Percentiles rank a stretch among this genome's conserved stretches.
These are phyloP conservation scores for Camellia granthamiana DNA, from an alignment of 148 eudicot species.

Conservation along the genomic window DNA sequence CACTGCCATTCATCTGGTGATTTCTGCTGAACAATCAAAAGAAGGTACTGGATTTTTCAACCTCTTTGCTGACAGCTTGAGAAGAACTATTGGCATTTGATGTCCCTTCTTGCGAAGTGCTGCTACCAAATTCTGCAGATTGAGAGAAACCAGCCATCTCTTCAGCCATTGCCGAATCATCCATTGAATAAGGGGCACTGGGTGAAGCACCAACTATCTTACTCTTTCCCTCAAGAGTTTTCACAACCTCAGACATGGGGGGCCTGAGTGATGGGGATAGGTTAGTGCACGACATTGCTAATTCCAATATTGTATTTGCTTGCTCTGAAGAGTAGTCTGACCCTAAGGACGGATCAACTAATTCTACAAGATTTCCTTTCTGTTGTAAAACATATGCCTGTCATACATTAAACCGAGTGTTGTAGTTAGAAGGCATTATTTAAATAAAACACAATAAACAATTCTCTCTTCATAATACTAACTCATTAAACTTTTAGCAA, in stretches of 20 bases:
- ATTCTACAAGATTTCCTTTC: slow-evolving; percentile 2
- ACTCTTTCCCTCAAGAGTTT: not conserved
- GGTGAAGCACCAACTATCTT: too few species aligned
- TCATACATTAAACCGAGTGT: not conserved
- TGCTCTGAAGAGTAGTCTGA: slow-evolving; percentile 10
- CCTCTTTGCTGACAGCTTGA: not conserved
- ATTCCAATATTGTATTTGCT: slow-evolving; percentile 19
- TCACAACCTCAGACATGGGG: slow-evolving; percentile 19
- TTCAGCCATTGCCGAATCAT: not conserved
- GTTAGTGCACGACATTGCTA: slow-evolving; percentile 24
- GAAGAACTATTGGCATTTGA: not conserved
- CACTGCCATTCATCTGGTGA: not conserved
- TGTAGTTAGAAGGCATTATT: not conserved
- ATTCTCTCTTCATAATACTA: not conserved
- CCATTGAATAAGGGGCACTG: not conserved
- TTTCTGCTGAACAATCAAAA: not conserved
- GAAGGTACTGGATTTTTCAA: not conserved
- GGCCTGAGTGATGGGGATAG: slow-evolving; percentile 23
- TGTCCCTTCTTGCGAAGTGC: not conserved
- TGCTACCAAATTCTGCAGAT: not conserved
- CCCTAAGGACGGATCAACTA: slow-evolving; percentile 16
- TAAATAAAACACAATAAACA: not conserved
- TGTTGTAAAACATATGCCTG: slow-evolving; percentile 21
- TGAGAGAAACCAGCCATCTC: not conserved
- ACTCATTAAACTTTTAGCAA: not conserved